Conservation (phyloP, 2,329 filamentous ascomycete genomes). For the Penicillium sp. region DNA sequence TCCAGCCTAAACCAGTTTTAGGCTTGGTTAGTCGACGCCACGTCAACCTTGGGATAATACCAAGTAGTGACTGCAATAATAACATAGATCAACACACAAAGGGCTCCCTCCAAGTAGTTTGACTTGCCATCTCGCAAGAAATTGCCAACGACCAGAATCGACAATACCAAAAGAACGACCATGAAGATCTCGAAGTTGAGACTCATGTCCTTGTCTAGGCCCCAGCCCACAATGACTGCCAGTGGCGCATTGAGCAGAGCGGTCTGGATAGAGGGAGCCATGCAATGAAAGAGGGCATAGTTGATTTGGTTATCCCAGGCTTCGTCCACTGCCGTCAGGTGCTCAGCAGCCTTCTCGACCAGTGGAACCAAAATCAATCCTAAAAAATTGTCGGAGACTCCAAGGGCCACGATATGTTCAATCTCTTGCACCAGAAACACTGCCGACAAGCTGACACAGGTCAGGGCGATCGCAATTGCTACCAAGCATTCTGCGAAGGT, state of each 20-base stretch:
- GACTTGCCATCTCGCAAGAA: conserved; percentile 86
- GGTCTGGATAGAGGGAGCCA: conserved; percentile 86
- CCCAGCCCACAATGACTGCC: conserved; percentile 82
- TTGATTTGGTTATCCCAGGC: conserved; percentile 72
- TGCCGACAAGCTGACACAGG: conserved; percentile 71
- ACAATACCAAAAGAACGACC: conserved; percentile 74
- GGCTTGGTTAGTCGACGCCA: conserved; percentile 20
- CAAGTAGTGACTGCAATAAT: conserved; percentile 63
- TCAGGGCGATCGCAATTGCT: conserved; percentile 63
- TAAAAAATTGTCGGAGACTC: conserved; percentile 60
- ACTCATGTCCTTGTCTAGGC: conserved; percentile 67
- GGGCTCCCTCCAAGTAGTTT: conserved; percentile 83
- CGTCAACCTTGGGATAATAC: conserved; percentile 59
- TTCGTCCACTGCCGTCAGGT: conserved; percentile 80
- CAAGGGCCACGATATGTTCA: conserved; percentile 56
- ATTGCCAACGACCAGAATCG: conserved; percentile 82
- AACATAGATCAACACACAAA: conserved; percentile 68
- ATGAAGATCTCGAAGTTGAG: conserved; percentile 88
- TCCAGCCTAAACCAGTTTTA: not conserved
- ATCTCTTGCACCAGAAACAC: conserved; percentile 74
- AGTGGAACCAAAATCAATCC: conserved; percentile 75
- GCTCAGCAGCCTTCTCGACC: conserved; percentile 84
- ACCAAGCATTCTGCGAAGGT: conserved; percentile 72
- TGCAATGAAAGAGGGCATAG: conserved; percentile 79
- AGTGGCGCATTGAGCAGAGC: conserved; percentile 85